Conservation (phyloP, 345 rosid species). For the Theobroma cacao region DNA sequence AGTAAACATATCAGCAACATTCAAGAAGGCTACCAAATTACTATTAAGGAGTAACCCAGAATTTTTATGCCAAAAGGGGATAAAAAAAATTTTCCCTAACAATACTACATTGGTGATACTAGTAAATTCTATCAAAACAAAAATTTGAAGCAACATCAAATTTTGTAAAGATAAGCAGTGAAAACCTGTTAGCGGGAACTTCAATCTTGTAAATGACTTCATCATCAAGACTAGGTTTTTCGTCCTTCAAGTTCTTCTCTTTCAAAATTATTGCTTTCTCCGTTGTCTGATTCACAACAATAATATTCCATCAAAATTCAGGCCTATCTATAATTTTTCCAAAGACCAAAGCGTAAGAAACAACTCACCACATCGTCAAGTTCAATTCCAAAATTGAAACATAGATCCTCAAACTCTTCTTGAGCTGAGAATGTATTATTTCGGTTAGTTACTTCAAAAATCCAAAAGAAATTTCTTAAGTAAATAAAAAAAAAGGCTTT, state of each 20-base stretch:
- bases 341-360: background rate
- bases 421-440: constrained; percentile 37
- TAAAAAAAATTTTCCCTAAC: background rate
- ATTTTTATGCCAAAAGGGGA: background rate
- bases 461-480: background rate
- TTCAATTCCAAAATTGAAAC: constrained; percentile 90
- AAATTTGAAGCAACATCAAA: background rate
- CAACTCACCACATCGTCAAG: constrained; percentile 89
- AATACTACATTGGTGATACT: background rate
- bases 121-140: background rate
- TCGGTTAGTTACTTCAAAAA: background rate
- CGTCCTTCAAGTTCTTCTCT: constrained; percentile 64
- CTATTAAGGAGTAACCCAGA: background rate
- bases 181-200: constrained; percentile 80
- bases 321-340: background rate
- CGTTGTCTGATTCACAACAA: constrained; percentile 49
- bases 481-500: background rate
- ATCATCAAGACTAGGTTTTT: constrained; percentile 51
- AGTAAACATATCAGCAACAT: background rate
- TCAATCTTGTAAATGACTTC: constrained; percentile 89
- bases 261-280: constrained; percentile 85
- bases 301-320: background rate
- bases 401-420: constrained; percentile 82
- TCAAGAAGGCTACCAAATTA: background rate
- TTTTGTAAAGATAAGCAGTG: background rate